Evolutionary conservation across 2,329 filamentous ascomycete genomes (phyloP).

Genomic region (Rasamsonia emersonii): DNA sequence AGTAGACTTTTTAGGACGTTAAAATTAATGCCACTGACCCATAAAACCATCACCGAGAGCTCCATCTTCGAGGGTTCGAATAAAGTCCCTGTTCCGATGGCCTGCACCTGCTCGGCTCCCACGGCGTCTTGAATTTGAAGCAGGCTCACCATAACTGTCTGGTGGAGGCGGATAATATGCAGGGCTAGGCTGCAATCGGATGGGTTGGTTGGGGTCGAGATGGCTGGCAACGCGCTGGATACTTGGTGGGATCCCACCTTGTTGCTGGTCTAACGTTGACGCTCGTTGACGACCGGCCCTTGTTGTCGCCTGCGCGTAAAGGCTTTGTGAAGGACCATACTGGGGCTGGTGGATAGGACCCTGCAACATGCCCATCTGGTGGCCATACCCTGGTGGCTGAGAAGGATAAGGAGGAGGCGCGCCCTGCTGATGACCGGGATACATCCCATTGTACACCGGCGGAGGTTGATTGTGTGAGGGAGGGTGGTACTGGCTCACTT

Average conservation of each 20-base stretch:
- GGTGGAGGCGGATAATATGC: conserved; percentile 93
- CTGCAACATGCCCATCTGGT: conserved; percentile 62
- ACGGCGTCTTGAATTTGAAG: conserved; percentile 60
- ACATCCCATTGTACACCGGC: conserved; percentile 74
- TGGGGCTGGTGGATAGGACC: conserved; percentile 58
- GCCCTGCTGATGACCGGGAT: conserved; percentile 56
- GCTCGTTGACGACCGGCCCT: conserved; percentile 77
- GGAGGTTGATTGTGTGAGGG: conserved; percentile 43
- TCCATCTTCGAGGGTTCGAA: conserved; percentile 86
- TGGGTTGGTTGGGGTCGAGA: conserved; percentile 87
- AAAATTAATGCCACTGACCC: conserved; percentile 55
- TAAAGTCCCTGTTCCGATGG: conserved; percentile 69
- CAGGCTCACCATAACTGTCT: conserved; percentile 65
- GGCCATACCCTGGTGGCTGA: conserved; percentile 61
- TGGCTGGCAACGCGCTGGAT: conserved; percentile 94
- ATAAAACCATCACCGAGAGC: conserved; percentile 90
- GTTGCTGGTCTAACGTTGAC: conserved; percentile 92
- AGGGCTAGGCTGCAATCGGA: conserved; percentile 86
- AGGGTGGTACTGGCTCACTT: conserved; percentile 48
- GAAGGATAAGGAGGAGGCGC: conserved; percentile 72
- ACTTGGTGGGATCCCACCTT: conserved; percentile 82
- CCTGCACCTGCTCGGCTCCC: conserved; percentile 58
- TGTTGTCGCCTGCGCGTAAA: conserved; percentile 66
- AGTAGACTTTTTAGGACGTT: conserved; percentile 4
- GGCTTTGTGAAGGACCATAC: conserved; percentile 62